Evolutionary conservation across 352 stramenopile genomes (phyloP).

Genomic region (Peronospora destructor): DNA sequence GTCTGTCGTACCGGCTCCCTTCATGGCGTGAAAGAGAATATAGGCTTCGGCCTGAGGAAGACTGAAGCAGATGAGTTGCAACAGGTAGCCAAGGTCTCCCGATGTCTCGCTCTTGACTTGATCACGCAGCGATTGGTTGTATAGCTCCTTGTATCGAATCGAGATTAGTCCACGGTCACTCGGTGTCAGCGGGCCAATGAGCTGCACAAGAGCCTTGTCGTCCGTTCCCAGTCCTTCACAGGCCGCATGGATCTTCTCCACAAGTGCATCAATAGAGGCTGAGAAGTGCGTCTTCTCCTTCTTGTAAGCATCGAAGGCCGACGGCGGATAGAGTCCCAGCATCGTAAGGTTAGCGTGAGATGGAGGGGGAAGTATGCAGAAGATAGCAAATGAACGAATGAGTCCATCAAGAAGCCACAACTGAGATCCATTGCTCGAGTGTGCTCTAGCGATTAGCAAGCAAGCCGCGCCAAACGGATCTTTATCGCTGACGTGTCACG

Average conservation of each 20-base stretch:
- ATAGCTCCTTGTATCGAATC: slow-evolving; percentile 52
- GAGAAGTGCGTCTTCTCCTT: slow-evolving; percentile 44
- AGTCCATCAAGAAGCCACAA: not conserved
- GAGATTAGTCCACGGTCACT: slow-evolving; percentile 45
- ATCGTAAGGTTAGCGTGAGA: slow-evolving; percentile 30
- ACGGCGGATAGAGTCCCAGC: slow-evolving; percentile 54
- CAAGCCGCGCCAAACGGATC: too few species aligned
- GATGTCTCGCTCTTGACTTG: slow-evolving; percentile 61
- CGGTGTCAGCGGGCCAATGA: slow-evolving; percentile 38
- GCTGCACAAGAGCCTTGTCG: slow-evolving; percentile 49
- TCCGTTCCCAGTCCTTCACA: slow-evolving; percentile 58
- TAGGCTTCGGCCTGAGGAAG: slow-evolving; percentile 52
- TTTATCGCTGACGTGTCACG: too few species aligned
- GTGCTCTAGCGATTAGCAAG: too few species aligned
- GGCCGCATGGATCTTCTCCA: slow-evolving; percentile 63
- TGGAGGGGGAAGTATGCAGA: slow-evolving; percentile 11
- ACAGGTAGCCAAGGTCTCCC: slow-evolving; percentile 49
- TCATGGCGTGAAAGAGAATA: slow-evolving; percentile 58
- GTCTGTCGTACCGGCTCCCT: slow-evolving; percentile 47
- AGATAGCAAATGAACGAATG: slow-evolving; percentile 35
- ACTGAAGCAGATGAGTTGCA: slow-evolving; percentile 49
- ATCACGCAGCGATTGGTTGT: slow-evolving; percentile 41
- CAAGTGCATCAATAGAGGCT: slow-evolving; percentile 37
- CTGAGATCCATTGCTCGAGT: too few species aligned
- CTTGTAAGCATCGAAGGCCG: slow-evolving; percentile 57